phyloP scores from a whole-genome alignment of 129 eudicot species.

The Oenanthe sinensis region DNA sequence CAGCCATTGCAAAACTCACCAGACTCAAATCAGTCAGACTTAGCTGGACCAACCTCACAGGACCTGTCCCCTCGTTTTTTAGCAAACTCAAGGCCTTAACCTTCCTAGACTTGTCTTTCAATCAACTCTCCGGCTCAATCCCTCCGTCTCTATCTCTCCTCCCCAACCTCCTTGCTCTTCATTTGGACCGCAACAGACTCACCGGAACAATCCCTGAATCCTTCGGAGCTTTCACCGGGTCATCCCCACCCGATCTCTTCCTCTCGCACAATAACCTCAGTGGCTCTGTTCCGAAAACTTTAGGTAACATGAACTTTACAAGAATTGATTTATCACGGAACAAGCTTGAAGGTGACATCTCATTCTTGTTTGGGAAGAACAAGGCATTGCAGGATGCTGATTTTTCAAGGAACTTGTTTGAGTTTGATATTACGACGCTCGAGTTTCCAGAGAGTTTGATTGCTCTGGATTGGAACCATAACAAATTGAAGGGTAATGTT shows the following conservation, averaged over 20 bases:
- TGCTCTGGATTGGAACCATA: conserved; percentile 48
- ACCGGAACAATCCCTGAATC: conserved; percentile 64
- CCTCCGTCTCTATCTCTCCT: conserved; percentile 39
- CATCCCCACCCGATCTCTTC: conserved; percentile 14
- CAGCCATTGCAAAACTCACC: conserved; percentile 41
- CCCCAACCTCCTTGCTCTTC: conserved; percentile 21
- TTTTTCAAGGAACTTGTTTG: conserved; percentile 39
- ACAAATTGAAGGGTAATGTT: conserved; percentile 42
- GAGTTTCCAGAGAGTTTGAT: conserved; percentile 32
- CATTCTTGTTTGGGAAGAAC: conserved; percentile 50
- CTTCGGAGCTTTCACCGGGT: conserved; percentile 35
- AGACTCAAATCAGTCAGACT: conserved; percentile 27
- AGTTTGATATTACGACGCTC: conserved; percentile 37
- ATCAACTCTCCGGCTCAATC: conserved; percentile 45
- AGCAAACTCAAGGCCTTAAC: conserved; percentile 34
- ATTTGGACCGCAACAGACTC: conserved; percentile 46
- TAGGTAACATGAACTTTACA: conserved; percentile 36
- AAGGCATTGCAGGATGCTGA: conserved; percentile 25
- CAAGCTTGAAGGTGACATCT: conserved; percentile 46
- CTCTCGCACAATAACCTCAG: conserved; percentile 52
- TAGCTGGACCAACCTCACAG: conserved; percentile 36
- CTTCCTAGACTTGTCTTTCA: conserved; percentile 29
- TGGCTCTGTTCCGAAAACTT: conserved; percentile 40
- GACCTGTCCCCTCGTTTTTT: conserved; percentile 35
- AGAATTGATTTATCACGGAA: conserved; percentile 43